Evolutionary conservation across 148 eudicot genomes (phyloP).

Genomic region (Silene latifolia): DNA sequence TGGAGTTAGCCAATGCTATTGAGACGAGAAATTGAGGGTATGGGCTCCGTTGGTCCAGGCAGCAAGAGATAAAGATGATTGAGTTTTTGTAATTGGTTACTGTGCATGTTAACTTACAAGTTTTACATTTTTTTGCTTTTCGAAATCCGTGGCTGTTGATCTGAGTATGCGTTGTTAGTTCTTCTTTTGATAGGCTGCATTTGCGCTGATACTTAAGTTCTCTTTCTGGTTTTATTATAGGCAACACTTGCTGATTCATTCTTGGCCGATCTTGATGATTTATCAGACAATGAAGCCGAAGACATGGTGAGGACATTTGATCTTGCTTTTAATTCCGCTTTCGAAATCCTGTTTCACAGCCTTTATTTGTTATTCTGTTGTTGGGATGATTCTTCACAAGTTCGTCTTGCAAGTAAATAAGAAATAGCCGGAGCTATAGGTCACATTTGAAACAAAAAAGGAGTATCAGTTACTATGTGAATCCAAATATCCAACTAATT

Average conservation of each 20-base stretch:
- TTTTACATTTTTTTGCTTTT: neutral
- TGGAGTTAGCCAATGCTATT: no score
- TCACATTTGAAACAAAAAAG: no score
- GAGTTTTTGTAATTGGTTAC: neutral
- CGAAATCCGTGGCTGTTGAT: neutral
- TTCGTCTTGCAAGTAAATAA: neutral
- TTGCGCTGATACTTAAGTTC: neutral
- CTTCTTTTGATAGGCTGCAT: neutral
- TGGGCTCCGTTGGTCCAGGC: neutral
- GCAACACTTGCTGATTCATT: conserved; percentile 93
- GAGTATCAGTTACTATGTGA: neutral
- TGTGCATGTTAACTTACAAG: neutral
- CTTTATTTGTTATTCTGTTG: neutral
- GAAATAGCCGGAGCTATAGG: neutral
- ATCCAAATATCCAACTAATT: neutral
- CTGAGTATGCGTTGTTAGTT: neutral
- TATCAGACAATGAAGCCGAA: conserved; percentile 86
- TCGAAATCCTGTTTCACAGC: neutral
- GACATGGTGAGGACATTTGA: conserved; percentile 41
- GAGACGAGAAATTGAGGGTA: neutral
- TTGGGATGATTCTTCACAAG: neutral
- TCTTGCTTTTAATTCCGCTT: neutral
- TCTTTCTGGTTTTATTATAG: conserved; percentile 35
- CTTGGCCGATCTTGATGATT: conserved; percentile 92
- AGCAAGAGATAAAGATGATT: neutral